Percentiles rank a stretch among this genome's conserved stretches.
Evolutionary conservation across 2,329 filamentous ascomycete genomes (phyloP).

Genomic region (Parastagonospora avenae): DNA sequence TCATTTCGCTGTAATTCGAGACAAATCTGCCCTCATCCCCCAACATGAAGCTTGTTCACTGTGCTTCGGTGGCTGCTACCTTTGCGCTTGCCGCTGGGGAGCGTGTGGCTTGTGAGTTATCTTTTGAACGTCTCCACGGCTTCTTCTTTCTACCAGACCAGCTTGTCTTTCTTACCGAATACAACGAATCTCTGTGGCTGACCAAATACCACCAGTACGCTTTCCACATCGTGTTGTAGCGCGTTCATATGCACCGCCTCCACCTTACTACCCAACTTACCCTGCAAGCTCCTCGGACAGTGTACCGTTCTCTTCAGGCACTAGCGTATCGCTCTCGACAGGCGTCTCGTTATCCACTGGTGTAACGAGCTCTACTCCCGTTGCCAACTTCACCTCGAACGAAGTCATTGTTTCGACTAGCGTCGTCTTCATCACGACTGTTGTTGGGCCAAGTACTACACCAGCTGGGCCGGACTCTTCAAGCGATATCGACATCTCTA

Average conservation of each 20-base stretch:
- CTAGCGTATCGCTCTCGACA: slow-evolving; percentile 5
- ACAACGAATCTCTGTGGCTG: background rate
- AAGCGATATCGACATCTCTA: slow-evolving; percentile 6
- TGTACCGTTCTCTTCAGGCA: slow-evolving; percentile 5
- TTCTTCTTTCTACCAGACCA: background rate
- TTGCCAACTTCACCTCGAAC: slow-evolving; percentile 5
- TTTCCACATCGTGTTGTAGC: slow-evolving; percentile 21
- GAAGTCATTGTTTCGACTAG: slow-evolving; percentile 6
- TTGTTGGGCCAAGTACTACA: background rate
- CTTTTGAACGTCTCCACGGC: background rate
- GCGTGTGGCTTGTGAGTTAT: slow-evolving; percentile 18
- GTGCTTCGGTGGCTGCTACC: slow-evolving; percentile 13
- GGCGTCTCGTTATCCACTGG: slow-evolving; percentile 11
- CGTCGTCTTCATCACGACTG: slow-evolving; percentile 7
- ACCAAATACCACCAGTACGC: slow-evolving; percentile 10
- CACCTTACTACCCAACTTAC: slow-evolving; percentile 14
- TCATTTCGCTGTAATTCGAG: slow-evolving; percentile 1
- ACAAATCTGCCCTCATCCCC: background rate
- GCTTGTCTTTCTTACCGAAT: background rate
- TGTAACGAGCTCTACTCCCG: slow-evolving; percentile 4
- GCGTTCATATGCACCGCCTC: slow-evolving; percentile 25
- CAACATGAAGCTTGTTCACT: slow-evolving; percentile 29
- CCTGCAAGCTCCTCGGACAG: slow-evolving; percentile 9
- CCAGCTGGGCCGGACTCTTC: background rate
- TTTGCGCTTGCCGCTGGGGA: slow-evolving; percentile 19